These are phyloP conservation scores for Gossypium gossypioides DNA, from an alignment of 441 rosid species.

Conservation along the genomic window DNA sequence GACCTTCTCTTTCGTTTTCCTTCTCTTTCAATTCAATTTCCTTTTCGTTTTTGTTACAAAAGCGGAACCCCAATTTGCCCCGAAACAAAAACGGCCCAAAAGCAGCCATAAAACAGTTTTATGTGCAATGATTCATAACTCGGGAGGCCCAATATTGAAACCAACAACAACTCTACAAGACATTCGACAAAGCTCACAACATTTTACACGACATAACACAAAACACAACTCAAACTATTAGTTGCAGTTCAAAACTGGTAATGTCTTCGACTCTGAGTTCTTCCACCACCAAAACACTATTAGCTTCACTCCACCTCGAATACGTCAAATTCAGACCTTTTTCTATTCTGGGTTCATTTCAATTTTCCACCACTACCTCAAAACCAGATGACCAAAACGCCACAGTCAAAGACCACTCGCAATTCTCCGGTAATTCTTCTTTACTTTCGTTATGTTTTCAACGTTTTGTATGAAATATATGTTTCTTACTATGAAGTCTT, in stretches of 20 bases:
- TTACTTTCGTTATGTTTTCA: background rate
- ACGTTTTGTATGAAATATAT: background rate
- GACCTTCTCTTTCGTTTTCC: too few species aligned
- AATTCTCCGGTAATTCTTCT: constrained; percentile 24
- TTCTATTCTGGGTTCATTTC: constrained; percentile 19
- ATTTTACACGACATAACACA: background rate
- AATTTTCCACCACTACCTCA: constrained; percentile 9
- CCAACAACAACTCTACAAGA: background rate
- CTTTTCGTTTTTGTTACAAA: background rate
- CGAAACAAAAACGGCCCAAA: background rate
- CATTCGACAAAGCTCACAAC: background rate
- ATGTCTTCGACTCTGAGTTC: constrained; percentile 15
- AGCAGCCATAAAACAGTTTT: background rate
- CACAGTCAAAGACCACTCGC: constrained; percentile 8
- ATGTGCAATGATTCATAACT: background rate
- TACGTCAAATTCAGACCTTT: constrained; percentile 23
- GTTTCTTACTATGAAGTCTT: constrained; percentile 9
- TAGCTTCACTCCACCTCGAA: constrained; percentile 8
- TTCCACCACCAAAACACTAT: constrained; percentile 18
- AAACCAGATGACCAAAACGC: constrained; percentile 17
- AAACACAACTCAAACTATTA: background rate
- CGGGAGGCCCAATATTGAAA: background rate
- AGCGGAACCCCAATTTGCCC: background rate
- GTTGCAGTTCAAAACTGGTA: background rate
- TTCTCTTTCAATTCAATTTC: too few species aligned